Base-by-base conservation (phyloP, 2,329 filamentous ascomycete species). In the Didymella sp. region DNA sequence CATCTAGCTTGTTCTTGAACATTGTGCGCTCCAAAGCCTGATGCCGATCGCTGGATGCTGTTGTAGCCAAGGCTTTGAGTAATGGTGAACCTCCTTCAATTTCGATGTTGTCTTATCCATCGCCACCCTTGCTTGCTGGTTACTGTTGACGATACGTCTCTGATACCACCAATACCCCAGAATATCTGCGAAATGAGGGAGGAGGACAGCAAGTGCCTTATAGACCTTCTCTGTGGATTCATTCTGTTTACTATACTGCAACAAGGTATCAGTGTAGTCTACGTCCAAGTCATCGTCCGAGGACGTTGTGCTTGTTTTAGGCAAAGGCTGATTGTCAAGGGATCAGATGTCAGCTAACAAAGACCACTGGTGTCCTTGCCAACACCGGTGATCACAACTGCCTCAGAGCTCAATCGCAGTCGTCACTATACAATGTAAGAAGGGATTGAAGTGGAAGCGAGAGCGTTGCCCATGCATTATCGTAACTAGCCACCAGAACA, bases 401-500 rank as follows among this genome's bases (percentile, higher is more conserved):
- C 13, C 12, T 5, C 13, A 12, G 5, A 7, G 30, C 12, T 35
- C 9, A 12, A 35, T 4, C 31, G 21, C 17, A 12, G 6, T 3
- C 8, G 21, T 37, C n/a, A 40, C 21, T 9, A 40, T 12, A 40
- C 4, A 1, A 13, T 6, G 9, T 5, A 24, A 3, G 6, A 15
- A 35, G 15, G 9, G 19, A 25, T 6, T 35, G 27, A 30, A 35
- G 42, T 40, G 15, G 4, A 31, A 51, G 50, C 27, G 37, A 55
- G 50, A 43, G 24, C 17, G 22, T 22, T 12, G 19, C 33, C 41
- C 28, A n/a, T 51, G 17, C 19, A 59, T 59, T 59, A 21, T 38
- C 22, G 11, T 22, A 51, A 24, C 24, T 22, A 47, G 13, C 42
- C 47, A 53, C 40, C 50, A 54, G 51, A 43, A 42, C 50, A 51